These are phyloP conservation scores for Ulota crispa DNA, from an alignment of 225 moss, liverwort and hornwort genomes.

Conservation along the genomic window DNA sequence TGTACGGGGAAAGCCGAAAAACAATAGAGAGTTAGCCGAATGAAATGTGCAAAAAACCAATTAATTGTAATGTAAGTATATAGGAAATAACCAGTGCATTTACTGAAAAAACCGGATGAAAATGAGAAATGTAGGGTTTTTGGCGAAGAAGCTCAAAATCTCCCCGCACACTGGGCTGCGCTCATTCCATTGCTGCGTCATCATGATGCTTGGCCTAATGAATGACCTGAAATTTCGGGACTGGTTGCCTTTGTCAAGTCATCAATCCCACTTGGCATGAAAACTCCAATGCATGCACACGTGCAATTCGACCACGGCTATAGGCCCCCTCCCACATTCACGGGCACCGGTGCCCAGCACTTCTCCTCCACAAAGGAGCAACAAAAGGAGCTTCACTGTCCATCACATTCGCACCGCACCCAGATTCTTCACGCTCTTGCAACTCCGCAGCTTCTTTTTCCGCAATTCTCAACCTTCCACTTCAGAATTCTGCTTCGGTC, in stretches of 20 bases:
- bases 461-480: not conserved
- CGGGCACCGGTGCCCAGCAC: conserved; percentile 16
- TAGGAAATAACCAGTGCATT: no score
- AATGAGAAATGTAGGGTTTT: no score
- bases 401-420: not conserved
- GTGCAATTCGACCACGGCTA: not conserved
- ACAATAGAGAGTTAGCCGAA: no score
- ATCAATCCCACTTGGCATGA: not conserved
- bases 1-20: no score
- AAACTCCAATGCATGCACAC: not conserved
- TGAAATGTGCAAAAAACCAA: no score
- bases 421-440: not conserved
- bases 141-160: no score
- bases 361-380: not conserved
- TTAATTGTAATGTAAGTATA: no score
- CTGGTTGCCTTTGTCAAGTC: not conserved
- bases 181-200: no score
- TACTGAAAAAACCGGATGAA: no score
- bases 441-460: not conserved
- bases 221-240: not conserved
- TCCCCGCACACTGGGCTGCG: no score
- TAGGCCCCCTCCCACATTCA: not conserved
- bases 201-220: not conserved
- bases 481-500: not conserved
- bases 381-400: not conserved